Evolutionary conservation across 768 basidiomycete genomes (phyloP).

Genomic region (Austroboletus eburneus): DNA sequence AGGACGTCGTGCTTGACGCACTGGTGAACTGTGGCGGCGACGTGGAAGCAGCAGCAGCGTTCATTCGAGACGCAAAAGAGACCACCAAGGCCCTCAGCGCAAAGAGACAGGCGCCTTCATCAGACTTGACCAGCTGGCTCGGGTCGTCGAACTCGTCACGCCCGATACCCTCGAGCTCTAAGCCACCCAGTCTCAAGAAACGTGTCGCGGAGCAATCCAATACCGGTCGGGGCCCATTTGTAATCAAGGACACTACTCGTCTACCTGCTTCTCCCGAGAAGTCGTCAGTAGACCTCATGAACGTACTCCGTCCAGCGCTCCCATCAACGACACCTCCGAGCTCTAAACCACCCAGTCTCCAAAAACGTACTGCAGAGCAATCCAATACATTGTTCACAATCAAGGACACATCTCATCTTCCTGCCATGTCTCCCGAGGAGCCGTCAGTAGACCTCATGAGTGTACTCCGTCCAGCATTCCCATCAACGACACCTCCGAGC

Average conservation of each 20-base stretch:
- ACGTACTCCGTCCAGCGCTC: constrained; percentile 50
- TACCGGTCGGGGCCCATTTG: background rate
- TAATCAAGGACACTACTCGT: constrained; percentile 17
- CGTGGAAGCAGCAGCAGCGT: constrained; percentile 44
- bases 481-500: constrained; percentile 18
- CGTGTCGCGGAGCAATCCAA: constrained; percentile 4
- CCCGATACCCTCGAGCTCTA: constrained; percentile 8
- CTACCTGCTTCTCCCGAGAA: constrained; percentile 25
- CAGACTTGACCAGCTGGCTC: constrained; percentile 56
- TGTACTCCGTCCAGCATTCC: constrained; percentile 49
- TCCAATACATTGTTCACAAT: constrained; percentile 1
- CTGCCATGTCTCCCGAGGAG: constrained; percentile 25
- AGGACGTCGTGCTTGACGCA: constrained; percentile 51
- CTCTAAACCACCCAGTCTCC: constrained; percentile 18
- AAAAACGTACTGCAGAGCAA: constrained; percentile 10
- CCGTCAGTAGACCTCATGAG: constrained; percentile 47
- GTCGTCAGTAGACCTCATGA: constrained; percentile 46
- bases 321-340: constrained; percentile 27
- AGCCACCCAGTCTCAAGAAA: constrained; percentile 19
- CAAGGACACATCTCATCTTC: constrained; percentile 14
- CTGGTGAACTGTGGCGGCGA: constrained; percentile 56
- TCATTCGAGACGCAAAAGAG: constrained; percentile 27
- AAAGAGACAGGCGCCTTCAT: constrained; percentile 49
- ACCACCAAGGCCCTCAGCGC: constrained; percentile 6
- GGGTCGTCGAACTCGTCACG: constrained; percentile 16